Evolutionary conservation across 2,329 filamentous ascomycete genomes (phyloP), one percentile per base, ranked within the genome.

Genomic region (Tolypocladium cylindrosporum): DNA sequence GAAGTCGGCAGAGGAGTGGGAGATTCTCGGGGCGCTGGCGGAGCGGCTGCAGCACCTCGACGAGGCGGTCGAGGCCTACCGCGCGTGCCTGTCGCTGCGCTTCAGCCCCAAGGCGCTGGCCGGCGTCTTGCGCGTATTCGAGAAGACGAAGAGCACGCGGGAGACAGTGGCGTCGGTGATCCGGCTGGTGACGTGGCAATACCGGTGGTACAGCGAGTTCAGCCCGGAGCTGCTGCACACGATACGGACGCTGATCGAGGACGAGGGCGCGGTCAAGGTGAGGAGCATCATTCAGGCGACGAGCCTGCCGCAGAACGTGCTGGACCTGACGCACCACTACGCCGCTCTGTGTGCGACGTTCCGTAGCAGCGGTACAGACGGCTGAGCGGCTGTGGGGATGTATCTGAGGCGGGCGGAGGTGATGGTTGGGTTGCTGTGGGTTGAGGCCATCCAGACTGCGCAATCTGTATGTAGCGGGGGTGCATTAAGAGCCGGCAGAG

Each of bases 141-240:
- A 95, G 73, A 84, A 84, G 69, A 81, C 82, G 59, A 89, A 88
- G 67, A 90, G 90, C 73, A 91, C 90, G 4, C 80, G 91, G 61
- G 89, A 91, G 60, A 90, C 87, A 58, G 82, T 97, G 8, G 88
- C 86, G 36, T 87, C 90, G n/a, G 79, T 97, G 59, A 97, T 99
- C 63, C 81, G 91, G 56, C 78, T 99, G 48, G 90, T 97, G 40
- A 94, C 93, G 14, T 99, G 94, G 94, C 94, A 99, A 75, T 99
- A 97, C 75, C 83, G 94, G 65, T 99, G 94, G 94, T 99, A 99
- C 77, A 97, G 92, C 58, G 94, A 99, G 82, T 99, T 99, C 75
- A 97, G 92, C 21, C 94, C 94, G 0, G 87, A 92, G 63, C 81
- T 99, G 50, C 82, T 99, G 57, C 90, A 87, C 72, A 88, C 90